Base-by-base conservation (phyloP, 2,329 filamentous ascomycete species). In the Torrubiella hemipterigena region DNA sequence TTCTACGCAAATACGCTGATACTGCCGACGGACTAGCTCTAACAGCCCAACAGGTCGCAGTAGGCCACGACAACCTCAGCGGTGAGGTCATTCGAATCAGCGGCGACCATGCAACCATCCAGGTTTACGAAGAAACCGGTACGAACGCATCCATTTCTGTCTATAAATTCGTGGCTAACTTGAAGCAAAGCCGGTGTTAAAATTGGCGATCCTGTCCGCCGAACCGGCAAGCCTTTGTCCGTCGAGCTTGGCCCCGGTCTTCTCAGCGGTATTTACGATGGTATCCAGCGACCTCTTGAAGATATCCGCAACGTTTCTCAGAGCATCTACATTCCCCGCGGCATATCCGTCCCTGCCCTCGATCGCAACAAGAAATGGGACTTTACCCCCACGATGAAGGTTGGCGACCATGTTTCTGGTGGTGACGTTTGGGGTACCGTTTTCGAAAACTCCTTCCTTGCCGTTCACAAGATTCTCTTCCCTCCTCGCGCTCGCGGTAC, bases 61-160 rank as follows among this genome's bases (percentile, higher is more conserved):
- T 98, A 48, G 87, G 91, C 48, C 77, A 94, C 54, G 85, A 94
- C 53, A 75, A 81, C 54, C 77, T 98, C 38, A 81, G 93, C 40
- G 91, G 91, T 55, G 91, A 98, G 63, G 91, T 98, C 59, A 98
- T 98, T 69, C 82, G 91, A 57, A 93, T 98, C 63, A 91, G 84
- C 51, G 80, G 68, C 56, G 91, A 98, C 59, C 93, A 89, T 64
- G 87, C 86, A 46, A 94, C 87, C 30, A 93, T 98, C 47, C 91
- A 98, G 65, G 91, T 98, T 44, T 98, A 98, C 67, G 91, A 98
- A 61, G 91, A 98, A 65, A 98, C 91, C 46, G 85, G 86, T 93
- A 71, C 39, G 70, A 43, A 16, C 12, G 13, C 13, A 24, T 17
- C 17, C 9, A 12, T 17, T 29, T 13, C 20, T 14, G 5, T 28